phyloP scores from a whole-genome alignment of 208 protist species.

The Trypanosoma boissoni region DNA sequence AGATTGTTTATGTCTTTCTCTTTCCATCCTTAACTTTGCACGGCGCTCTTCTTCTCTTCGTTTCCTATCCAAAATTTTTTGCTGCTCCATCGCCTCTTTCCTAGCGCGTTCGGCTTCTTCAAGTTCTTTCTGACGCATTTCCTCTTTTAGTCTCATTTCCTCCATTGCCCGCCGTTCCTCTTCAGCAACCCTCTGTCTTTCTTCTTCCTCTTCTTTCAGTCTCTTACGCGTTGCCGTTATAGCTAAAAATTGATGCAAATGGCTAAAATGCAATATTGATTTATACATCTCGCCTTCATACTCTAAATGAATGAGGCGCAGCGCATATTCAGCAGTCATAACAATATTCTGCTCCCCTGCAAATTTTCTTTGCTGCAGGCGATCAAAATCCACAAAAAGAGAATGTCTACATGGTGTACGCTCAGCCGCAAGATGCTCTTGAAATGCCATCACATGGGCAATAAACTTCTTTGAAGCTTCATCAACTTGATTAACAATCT shows the following conservation, averaged over 20 bases:
- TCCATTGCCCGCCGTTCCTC: conserved; percentile 29
- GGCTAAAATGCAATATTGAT: conserved; percentile 12
- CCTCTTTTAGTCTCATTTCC: conserved; percentile 27
- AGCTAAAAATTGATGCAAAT: conserved; percentile 11
- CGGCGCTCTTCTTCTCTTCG: conserved; percentile 41
- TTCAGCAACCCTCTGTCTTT: conserved; percentile 30
- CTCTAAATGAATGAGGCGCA: conserved; percentile 32
- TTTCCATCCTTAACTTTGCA: conserved; percentile 19
- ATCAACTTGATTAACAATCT: too few relatives aligned
- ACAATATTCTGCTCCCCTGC: conserved; percentile 31
- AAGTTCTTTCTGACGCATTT: conserved; percentile 37
- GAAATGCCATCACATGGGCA: conserved; percentile 37
- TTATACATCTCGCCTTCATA: conserved; percentile 17
- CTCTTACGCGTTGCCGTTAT: conserved; percentile 10
- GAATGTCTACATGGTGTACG: conserved; percentile 35
- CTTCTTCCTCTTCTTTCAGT: conserved; percentile 31
- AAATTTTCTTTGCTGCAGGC: conserved; percentile 52
- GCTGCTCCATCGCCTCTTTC: conserved; percentile 41
- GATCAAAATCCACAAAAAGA: conserved; percentile 64
- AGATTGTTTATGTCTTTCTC: conserved; percentile 31
- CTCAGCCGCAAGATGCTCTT: conserved; percentile 13
- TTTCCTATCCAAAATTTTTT: conserved; percentile 54
- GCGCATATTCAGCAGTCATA: conserved; percentile 29
- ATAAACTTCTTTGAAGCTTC: conserved; percentile 31
- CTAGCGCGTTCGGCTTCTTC: conserved; percentile 35